Percentiles rank a stretch among this genome's conserved stretches.
phyloP scores from a whole-genome alignment of 192 early-diverging fungal genomes.

The Podila epicladia region DNA sequence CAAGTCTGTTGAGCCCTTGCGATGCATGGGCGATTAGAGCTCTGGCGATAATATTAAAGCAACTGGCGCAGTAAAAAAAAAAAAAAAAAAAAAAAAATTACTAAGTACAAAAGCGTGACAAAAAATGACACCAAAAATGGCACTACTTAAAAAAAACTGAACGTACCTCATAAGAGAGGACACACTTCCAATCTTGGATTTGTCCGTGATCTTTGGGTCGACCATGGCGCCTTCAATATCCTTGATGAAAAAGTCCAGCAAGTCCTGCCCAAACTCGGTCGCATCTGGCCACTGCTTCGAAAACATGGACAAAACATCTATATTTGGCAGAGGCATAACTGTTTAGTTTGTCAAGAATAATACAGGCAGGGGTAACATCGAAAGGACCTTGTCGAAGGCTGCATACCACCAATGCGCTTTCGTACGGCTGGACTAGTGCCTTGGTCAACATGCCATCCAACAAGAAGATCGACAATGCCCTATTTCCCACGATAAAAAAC shows the following conservation, averaged over 20 bases:
- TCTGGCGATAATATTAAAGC: constrained; percentile 30
- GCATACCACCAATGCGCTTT: constrained; percentile 59
- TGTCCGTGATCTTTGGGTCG: background rate
- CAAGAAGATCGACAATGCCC: constrained; percentile 71
- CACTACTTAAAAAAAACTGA: too few species aligned
- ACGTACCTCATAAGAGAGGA: constrained; percentile 19
- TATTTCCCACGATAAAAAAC: constrained; percentile 6
- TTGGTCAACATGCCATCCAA: constrained; percentile 77
- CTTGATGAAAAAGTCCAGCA: constrained; percentile 37
- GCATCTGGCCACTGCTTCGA: constrained; percentile 21
- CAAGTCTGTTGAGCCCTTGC: constrained; percentile 3
- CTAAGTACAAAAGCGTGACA: background rate
- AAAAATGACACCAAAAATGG: background rate
- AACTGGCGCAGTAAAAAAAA: constrained; percentile 11
- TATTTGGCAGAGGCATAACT: background rate
- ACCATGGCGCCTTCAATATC: constrained; percentile 16
- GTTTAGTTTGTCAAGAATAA: background rate
- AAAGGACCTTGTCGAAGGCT: background rate
- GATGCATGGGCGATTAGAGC: constrained; percentile 11
- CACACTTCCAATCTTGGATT: constrained; percentile 9
- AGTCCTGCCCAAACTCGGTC: constrained; percentile 27
- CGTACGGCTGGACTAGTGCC: constrained; percentile 48
- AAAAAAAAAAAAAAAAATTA: background rate
- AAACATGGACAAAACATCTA: constrained; percentile 26
- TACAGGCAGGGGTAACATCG: background rate